Conservation (phyloP, 257 asterid genomes). For the Ajuga chamaepitys region DNA sequence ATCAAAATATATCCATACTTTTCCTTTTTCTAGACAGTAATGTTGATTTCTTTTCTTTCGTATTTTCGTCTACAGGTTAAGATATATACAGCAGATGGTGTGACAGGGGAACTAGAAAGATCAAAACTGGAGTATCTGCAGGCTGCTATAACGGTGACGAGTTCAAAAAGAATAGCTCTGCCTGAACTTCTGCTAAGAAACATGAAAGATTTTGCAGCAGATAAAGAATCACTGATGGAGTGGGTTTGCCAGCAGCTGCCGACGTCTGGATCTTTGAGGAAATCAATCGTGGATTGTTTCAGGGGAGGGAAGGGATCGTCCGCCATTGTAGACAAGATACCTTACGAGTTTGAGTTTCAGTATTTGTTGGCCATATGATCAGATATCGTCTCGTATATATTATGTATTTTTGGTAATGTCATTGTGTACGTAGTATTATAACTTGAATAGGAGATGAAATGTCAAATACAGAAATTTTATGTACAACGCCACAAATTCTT, state of each 20-base stretch:
- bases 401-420: background rate
- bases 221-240: conserved; percentile 48
- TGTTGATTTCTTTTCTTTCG: background rate
- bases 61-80: conserved; percentile 43
- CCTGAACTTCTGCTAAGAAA: conserved; percentile 70
- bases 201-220: conserved; percentile 48
- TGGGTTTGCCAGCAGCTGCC: conserved; percentile 89
- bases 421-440: background rate
- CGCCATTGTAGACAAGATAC: conserved; percentile 54
- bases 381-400: background rate
- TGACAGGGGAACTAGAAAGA: conserved; percentile 55
- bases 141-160: conserved; percentile 65
- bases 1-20: background rate
- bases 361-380: conserved; percentile 38
- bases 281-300: conserved; percentile 71
- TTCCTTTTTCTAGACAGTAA: background rate
- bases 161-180: conserved; percentile 44
- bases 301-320: conserved; percentile 49
- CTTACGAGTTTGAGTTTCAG: conserved; percentile 74
- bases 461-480: too few species aligned
- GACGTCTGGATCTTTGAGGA: conserved; percentile 68
- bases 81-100: conserved; percentile 76
- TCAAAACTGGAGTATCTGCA: conserved; percentile 74
- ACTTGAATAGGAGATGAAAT: background rate
- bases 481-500: background rate